Evolutionary conservation across 306 rosid species (phyloP).

Genomic region (Cucurbita maxima): DNA sequence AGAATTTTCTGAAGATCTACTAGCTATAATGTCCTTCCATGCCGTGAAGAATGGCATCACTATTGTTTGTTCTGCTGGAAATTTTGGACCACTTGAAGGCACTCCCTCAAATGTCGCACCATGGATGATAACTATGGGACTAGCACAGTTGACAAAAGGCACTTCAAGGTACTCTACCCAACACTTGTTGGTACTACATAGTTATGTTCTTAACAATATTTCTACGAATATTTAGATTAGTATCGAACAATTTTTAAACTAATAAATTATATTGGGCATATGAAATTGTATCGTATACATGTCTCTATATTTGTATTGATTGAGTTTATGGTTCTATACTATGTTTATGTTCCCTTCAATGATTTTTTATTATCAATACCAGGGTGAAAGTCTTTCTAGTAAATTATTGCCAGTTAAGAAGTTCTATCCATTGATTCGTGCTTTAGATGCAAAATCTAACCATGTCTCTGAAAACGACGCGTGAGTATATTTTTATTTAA

Average conservation of each 20-base stretch:
- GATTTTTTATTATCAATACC: not conserved
- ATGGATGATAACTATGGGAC: constrained; percentile 56
- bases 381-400: constrained; percentile 57
- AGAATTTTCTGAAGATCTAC: constrained; percentile 18
- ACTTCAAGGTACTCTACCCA: not conserved
- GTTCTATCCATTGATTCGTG: constrained; percentile 31
- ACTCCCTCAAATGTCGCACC: constrained; percentile 42
- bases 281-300: too few relatives aligned
- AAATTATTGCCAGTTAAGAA: constrained; percentile 15
- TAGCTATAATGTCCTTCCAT: constrained; percentile 45
- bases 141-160: constrained; percentile 35
- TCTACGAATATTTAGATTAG: too few relatives aligned
- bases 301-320: too few relatives aligned
- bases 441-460: constrained; percentile 13
- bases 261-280: too few relatives aligned
- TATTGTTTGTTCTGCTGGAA: constrained; percentile 46
- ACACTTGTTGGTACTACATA: too few relatives aligned
- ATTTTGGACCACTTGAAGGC: constrained; percentile 32
- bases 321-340: too few relatives aligned
- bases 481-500: constrained; percentile 21
- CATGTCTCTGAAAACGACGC: not conserved
- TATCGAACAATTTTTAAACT: too few relatives aligned
- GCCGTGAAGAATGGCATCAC: constrained; percentile 27
- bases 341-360: not conserved
- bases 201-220: too few relatives aligned